A percentile compares a stretch with the other conserved stretches of the same genome.
Evolutionary conservation across 192 early-diverging fungal species (phyloP).

Genomic region (Backusella parvicylindrica): DNA sequence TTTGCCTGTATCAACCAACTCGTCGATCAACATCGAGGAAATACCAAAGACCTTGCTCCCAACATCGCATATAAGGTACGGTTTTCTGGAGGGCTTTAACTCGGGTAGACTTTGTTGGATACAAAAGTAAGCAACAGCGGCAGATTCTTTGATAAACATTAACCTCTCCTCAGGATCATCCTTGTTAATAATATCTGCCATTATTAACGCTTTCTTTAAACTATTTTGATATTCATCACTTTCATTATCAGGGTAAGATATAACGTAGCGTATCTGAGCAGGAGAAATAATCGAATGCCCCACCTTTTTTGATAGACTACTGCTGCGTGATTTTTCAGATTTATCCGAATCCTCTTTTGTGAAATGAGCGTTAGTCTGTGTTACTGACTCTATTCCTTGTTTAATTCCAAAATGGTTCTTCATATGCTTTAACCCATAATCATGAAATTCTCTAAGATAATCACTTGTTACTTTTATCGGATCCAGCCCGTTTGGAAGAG

Average conservation of each 20-base stretch:
- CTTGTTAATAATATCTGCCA: background rate
- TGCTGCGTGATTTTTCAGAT: background rate
- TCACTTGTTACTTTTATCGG: background rate
- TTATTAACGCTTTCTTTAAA: background rate
- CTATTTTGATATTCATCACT: background rate
- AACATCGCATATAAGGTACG: background rate
- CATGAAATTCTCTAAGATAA: background rate
- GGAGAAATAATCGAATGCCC: background rate
- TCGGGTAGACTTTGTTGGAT: background rate
- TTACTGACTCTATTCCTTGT: background rate
- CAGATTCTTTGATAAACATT: background rate
- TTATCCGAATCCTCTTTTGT: background rate
- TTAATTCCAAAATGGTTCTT: background rate
- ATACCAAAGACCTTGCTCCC: background rate
- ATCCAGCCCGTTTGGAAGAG: background rate
- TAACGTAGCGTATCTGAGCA: background rate
- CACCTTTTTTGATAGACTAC: background rate
- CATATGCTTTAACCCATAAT: background rate
- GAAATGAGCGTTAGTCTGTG: background rate
- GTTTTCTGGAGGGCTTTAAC: background rate
- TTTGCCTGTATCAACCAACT: background rate
- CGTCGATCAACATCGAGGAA: background rate
- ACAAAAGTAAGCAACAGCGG: background rate
- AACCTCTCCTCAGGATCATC: background rate
- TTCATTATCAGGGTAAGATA: background rate